Conservation (phyloP, 164 flowering plant genomes). For the Cinnamomum micranthum region DNA sequence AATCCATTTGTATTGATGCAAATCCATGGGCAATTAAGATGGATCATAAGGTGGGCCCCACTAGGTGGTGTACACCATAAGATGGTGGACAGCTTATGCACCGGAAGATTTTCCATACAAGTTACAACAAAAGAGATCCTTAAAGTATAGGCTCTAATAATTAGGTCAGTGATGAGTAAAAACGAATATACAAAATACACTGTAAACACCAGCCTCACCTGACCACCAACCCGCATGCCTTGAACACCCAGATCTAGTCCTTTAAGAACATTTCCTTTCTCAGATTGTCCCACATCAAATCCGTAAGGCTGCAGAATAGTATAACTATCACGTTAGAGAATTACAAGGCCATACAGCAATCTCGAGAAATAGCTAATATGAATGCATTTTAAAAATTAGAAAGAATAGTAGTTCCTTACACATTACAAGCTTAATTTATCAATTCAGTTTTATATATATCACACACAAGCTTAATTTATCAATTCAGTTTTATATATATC, state of each 20-base stretch:
- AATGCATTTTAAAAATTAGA: not conserved
- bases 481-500: not conserved
- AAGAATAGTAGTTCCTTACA: not conserved
- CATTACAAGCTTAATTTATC: not conserved
- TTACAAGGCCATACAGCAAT: not conserved
- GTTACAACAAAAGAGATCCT: not conserved
- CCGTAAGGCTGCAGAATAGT: slow-evolving; percentile 81
- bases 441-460: not conserved
- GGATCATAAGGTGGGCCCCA: too few relatives aligned
- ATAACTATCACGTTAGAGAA: slow-evolving; percentile 8
- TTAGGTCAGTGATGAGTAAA: not conserved
- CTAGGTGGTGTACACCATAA: too few relatives aligned
- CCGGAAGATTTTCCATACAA: too few relatives aligned
- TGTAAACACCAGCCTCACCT: slow-evolving; percentile 41
- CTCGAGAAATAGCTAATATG: not conserved
- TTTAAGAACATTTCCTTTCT: slow-evolving; percentile 75
- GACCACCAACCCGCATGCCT: slow-evolving; percentile 97
- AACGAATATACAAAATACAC: not conserved
- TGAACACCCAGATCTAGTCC: slow-evolving; percentile 89
- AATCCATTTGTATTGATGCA: too few relatives aligned
- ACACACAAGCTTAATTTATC: not conserved
- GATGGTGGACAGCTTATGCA: too few relatives aligned
- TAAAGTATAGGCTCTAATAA: not conserved
- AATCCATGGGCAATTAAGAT: too few relatives aligned
- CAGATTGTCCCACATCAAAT: slow-evolving; percentile 95